phyloP scores from a whole-genome alignment of 805 yeast genomes.

The Candida yuanshanica region DNA sequence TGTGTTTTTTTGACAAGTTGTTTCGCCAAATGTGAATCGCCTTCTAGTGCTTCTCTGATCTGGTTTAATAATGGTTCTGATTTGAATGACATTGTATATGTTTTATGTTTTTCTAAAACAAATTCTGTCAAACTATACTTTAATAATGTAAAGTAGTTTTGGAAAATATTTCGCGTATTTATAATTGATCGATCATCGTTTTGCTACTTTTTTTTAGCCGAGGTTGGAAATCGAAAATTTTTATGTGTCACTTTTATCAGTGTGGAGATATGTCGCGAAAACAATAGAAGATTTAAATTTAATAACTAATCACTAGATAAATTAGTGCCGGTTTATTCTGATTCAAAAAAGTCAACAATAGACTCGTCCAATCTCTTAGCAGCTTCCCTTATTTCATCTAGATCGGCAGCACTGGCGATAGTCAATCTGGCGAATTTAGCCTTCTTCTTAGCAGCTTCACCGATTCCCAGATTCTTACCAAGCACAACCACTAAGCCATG shows the following conservation, averaged over 20 bases:
- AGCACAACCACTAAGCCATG: conserved; percentile 50
- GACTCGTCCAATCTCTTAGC: conserved; percentile 12
- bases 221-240: too few species aligned
- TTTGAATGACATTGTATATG: conserved; percentile 17
- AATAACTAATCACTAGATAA: too few species aligned
- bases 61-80: conserved; percentile 20
- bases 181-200: too few species aligned
- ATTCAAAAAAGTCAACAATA: conserved; percentile 11
- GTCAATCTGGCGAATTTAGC: conserved; percentile 54
- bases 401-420: conserved; percentile 43
- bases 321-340: too few species aligned
- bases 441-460: conserved; percentile 33
- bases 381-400: conserved; percentile 41
- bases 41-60: conserved; percentile 15
- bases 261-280: too few species aligned
- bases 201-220: neutral
- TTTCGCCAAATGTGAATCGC: conserved; percentile 13
- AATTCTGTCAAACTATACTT: neutral
- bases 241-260: too few species aligned
- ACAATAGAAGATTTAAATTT: too few species aligned
- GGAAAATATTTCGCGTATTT: too few species aligned
- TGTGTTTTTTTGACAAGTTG: conserved; percentile 36
- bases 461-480: conserved; percentile 53
- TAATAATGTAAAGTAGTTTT: too few species aligned
- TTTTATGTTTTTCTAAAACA: neutral